phyloP scores from a whole-genome alignment of 176 grass and related monocot species.

The Alloteropsis semialata region DNA sequence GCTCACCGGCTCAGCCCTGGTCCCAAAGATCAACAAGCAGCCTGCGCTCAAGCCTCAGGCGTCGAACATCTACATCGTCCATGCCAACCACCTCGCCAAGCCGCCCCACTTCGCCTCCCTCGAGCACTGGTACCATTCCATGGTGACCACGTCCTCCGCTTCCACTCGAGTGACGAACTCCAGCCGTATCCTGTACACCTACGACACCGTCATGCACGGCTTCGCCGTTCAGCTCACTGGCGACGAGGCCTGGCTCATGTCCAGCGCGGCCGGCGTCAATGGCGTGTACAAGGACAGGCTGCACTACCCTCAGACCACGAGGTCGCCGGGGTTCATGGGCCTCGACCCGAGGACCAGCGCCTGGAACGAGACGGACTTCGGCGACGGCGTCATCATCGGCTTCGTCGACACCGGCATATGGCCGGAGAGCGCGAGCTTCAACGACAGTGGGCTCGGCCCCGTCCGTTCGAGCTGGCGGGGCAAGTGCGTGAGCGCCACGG shows the following conservation, averaged over 20 bases:
- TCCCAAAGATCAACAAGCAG: neutral
- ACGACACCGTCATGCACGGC: slow-evolving; percentile 49
- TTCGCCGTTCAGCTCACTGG: slow-evolving; percentile 33
- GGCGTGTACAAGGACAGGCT: slow-evolving; percentile 8
- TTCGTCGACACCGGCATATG: slow-evolving; percentile 51
- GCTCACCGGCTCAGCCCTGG: neutral
- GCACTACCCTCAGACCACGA: slow-evolving; percentile 25
- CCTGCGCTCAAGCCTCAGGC: neutral
- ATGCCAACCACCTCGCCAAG: slow-evolving; percentile 31
- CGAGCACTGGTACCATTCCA: slow-evolving; percentile 37
- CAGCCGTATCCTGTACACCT: slow-evolving; percentile 36
- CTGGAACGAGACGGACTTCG: slow-evolving; percentile 26
- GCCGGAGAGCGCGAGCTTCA: slow-evolving; percentile 50
- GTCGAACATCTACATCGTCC: slow-evolving; percentile 36
- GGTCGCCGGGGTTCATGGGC: slow-evolving; percentile 48
- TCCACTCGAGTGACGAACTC: no score
- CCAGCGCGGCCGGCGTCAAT: slow-evolving; percentile 19
- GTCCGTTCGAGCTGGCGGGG: slow-evolving; percentile 13
- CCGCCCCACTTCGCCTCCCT: slow-evolving; percentile 25
- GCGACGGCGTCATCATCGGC: slow-evolving; percentile 49
- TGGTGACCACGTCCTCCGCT: slow-evolving; percentile 36
- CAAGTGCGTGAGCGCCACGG: slow-evolving; percentile 19
- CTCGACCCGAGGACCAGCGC: neutral
- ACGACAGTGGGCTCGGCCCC: slow-evolving; percentile 5
- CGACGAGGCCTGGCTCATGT: slow-evolving; percentile 25